Evolutionary conservation across 179 eudicot genomes (phyloP).

Genomic region (Heliamphora pulchella): DNA sequence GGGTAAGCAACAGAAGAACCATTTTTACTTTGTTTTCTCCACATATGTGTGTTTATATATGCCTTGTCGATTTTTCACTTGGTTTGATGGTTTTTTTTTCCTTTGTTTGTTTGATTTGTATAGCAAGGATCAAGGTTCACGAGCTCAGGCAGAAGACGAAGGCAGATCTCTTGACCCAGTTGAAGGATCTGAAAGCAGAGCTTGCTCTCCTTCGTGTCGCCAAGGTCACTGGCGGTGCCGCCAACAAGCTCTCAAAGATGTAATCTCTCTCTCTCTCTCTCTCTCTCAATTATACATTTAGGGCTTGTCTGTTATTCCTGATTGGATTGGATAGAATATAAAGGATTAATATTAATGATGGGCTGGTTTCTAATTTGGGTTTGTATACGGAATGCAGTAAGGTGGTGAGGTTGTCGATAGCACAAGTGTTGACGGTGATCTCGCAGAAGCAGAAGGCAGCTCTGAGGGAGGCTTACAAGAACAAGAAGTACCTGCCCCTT

Average conservation of each 20-base stretch:
- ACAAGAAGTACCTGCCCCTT: conserved; percentile 75
- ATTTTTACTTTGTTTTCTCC: not conserved
- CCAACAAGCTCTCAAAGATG: conserved; percentile 92
- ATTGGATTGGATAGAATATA: too few relatives aligned
- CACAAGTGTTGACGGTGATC: conserved; percentile 78
- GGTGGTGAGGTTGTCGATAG: conserved; percentile 74
- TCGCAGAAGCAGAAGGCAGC: conserved; percentile 74
- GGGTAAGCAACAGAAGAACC: conserved; percentile 10
- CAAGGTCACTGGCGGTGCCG: conserved; percentile 86
- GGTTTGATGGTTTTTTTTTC: not conserved
- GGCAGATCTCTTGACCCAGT: conserved; percentile 46
- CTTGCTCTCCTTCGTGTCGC: conserved; percentile 80
- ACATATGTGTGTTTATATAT: not conserved
- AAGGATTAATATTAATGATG: not conserved
- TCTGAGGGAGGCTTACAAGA: conserved; percentile 72
- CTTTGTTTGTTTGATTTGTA: conserved; percentile 6
- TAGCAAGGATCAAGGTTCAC: conserved; percentile 76
- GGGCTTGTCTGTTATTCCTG: too few relatives aligned
- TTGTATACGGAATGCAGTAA: conserved; percentile 34
- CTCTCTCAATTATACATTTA: not conserved
- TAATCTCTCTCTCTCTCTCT: conserved; percentile 16
- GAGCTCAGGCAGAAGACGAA: conserved; percentile 67
- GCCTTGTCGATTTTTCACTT: not conserved
- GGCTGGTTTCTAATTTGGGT: not conserved
- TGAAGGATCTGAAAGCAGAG: conserved; percentile 74